Evolutionary conservation across 495 filamentous ascomycete species (phyloP).

Genomic region (Daldinia bambusicola): DNA sequence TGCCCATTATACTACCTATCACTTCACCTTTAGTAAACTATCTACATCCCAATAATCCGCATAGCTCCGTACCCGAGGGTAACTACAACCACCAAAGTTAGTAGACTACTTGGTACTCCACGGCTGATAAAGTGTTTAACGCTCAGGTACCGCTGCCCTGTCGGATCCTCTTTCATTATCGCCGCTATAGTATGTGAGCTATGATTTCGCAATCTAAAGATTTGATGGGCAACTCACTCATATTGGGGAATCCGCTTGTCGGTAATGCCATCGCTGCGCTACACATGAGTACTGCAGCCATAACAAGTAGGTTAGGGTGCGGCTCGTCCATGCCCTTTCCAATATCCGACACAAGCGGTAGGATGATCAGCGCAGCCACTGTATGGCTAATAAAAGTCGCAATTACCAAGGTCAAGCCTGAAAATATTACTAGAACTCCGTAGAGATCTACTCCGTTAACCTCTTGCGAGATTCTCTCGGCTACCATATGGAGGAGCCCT

Average conservation of each 20-base stretch:
- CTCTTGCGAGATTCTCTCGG: constrained; percentile 72
- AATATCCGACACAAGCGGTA: constrained; percentile 88
- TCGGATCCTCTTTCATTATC: constrained; percentile 98
- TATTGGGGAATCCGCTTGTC: constrained; percentile 97
- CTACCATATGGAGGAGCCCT: constrained; percentile 90
- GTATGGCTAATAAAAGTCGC: constrained; percentile 99
- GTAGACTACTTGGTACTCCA: constrained; percentile 84
- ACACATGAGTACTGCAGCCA: constrained; percentile 75
- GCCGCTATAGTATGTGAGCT: constrained; percentile 70
- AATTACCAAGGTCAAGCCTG: constrained; percentile 85
- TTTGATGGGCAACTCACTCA: constrained; percentile 78
- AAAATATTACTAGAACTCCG: constrained; percentile 86
- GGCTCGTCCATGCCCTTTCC: constrained; percentile 85
- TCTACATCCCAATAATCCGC: constrained; percentile 77
- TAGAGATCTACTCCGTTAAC: constrained; percentile 88
- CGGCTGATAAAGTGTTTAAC: constrained; percentile 94
- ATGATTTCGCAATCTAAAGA: constrained; percentile 5
- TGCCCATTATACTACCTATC: not conserved
- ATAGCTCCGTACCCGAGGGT: constrained; percentile 89
- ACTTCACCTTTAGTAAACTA: not conserved
- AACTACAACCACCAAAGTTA: constrained; percentile 84
- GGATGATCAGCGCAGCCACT: constrained; percentile 92
- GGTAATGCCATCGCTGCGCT: constrained; percentile 86
- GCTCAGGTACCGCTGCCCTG: constrained; percentile 88
- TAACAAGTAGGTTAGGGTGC: constrained; percentile 94